Evolutionary conservation across 2,329 filamentous ascomycete species (phyloP).

Genomic region (Verticillium longisporum): DNA sequence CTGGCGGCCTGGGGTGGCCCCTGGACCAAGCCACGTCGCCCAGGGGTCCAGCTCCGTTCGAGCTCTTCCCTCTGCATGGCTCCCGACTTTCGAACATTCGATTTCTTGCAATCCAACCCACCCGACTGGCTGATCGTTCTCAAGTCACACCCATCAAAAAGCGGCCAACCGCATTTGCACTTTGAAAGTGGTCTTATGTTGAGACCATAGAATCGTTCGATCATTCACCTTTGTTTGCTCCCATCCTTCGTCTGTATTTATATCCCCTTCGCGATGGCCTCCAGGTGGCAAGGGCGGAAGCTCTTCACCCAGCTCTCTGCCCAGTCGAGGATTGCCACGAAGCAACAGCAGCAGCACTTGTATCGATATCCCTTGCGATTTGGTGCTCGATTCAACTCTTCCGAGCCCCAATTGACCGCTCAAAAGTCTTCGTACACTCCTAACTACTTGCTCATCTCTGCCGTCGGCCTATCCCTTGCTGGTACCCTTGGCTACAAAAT

Average conservation of each 20-base stretch:
- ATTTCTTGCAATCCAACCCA: slow-evolving; percentile 1
- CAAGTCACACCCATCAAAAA: neutral
- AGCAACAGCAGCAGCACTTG: neutral
- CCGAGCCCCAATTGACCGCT: slow-evolving; percentile 8
- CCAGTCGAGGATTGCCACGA: neutral
- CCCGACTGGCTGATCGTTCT: neutral
- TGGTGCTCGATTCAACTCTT: slow-evolving; percentile 7
- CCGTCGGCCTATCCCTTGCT: slow-evolving; percentile 41
- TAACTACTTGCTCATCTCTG: slow-evolving; percentile 18
- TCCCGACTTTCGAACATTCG: slow-evolving; percentile 1
- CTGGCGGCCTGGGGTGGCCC: neutral
- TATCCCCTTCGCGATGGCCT: neutral
- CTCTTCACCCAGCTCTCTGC: slow-evolving; percentile 3
- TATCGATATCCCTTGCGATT: neutral
- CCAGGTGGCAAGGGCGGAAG: neutral
- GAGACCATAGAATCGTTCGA: neutral
- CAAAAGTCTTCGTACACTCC: slow-evolving; percentile 4
- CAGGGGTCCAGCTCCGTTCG: neutral
- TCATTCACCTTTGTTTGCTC: neutral
- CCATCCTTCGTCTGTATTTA: neutral
- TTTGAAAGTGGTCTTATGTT: slow-evolving; percentile 4
- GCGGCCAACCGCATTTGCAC: neutral
- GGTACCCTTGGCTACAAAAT: slow-evolving; percentile 51
- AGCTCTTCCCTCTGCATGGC: neutral
- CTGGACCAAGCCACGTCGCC: neutral